A percentile compares a stretch with the other conserved stretches of the same genome.
Conservation (phyloP, 2,329 filamentous ascomycete species). For the Dactylellina cionopaga region DNA sequence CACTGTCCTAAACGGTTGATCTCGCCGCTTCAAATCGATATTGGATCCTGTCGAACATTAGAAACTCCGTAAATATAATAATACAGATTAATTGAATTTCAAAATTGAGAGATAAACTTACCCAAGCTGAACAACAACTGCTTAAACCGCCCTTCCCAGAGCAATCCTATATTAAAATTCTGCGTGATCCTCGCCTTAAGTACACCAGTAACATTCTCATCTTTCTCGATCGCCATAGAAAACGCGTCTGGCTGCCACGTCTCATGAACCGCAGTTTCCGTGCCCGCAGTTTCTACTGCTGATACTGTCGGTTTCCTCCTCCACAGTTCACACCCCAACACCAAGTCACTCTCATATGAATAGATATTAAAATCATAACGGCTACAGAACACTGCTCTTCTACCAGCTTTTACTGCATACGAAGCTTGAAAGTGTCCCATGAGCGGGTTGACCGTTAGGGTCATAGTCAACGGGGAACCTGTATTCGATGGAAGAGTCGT, state of each 20-base stretch:
- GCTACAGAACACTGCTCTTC: conserved; percentile 83
- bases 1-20: conserved; percentile 79
- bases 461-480: conserved; percentile 92
- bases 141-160: conserved; percentile 95
- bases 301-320: conserved; percentile 67
- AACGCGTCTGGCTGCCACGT: conserved; percentile 43
- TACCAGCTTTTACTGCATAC: conserved; percentile 88
- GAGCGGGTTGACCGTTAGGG: conserved; percentile 88
- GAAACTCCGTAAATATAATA: too few relatives aligned
- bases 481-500: conserved; percentile 82
- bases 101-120: not conserved
- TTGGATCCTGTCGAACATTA: conserved; percentile 73
- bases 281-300: conserved; percentile 9
- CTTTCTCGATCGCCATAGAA: conserved; percentile 44
- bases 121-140: conserved; percentile 85
- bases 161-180: conserved; percentile 81
- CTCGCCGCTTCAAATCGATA: conserved; percentile 79
- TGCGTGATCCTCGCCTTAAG: conserved; percentile 91
- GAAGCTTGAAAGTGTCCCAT: conserved; percentile 93
- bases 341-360: conserved; percentile 94
- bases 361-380: conserved; percentile 98
- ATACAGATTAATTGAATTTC: too few relatives aligned
- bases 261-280: not conserved
- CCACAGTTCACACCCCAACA: conserved; percentile 93
- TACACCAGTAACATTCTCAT: conserved; percentile 77